Base-by-base conservation (phyloP, 805 yeast species). In the Yamadazyma akitaensis region DNA sequence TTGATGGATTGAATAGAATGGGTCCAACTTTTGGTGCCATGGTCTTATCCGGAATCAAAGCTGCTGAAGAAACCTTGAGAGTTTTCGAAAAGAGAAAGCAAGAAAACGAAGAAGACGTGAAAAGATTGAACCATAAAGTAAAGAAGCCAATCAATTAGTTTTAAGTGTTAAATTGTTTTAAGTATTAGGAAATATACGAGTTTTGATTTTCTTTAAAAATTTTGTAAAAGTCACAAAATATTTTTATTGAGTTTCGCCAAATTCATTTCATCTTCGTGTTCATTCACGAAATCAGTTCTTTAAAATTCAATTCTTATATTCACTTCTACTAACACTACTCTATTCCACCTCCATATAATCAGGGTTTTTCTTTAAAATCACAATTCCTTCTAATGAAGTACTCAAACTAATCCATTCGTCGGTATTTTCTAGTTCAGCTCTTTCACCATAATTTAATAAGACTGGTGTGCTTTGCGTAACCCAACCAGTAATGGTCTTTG, bases 401-500 rank as follows among this genome's bases (percentile, higher is more conserved):
- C 94, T 79, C 56, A 89, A 76, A 50, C 96, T 82, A 51, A 88
- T 76, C 70, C 91, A 94, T 68, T 94, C 97, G 50, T 90, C 96
- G 21, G 60, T 67, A 57, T 87, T 90, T 63, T 95, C 99, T 55
- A 94, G 74, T 67, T 94, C 99, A 0, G 99, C 99, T 52, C 97
- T 79, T 67, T 94, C 99, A 37, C 98, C 98, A 57, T 84, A 83
- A 35, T 94, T 91, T 47, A 94, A 75, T 57, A 94, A 73, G 17
- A 94, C 99, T 0, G 99, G 99, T 0, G 99, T 94, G 5, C 94
- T 87, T 61, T 94, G 99, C 1, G 99, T 94, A 17, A 94, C 98
- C 99, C 99, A 94, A 32, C 99, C 99, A 3, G 99, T 94, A 40
- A 94, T 94, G 11, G 97, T 91, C 75, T 94, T 94, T 41, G 99